Conservation (phyloP, 2,329 filamentous ascomycete genomes). For the Pestalotiopsis sp. region DNA sequence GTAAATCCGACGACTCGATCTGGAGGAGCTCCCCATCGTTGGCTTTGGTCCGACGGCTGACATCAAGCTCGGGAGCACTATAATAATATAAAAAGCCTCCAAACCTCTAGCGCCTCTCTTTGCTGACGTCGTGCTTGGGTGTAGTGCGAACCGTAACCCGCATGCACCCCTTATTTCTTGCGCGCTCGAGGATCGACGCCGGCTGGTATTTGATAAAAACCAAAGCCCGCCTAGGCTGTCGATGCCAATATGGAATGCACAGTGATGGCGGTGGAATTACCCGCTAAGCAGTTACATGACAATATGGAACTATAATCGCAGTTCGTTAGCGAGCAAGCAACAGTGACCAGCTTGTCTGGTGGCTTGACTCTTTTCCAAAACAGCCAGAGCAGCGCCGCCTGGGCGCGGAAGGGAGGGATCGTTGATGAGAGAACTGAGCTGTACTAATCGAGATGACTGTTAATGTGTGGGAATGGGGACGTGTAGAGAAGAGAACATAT, state of each 20-base stretch:
- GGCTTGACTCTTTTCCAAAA: no score
- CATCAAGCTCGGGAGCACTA: background rate
- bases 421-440: background rate
- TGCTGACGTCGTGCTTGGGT: background rate
- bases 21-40: background rate
- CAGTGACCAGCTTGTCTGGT: no score
- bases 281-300: background rate
- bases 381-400: no score
- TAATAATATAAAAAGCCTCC: background rate
- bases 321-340: no score
- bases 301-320: no score
- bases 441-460: background rate
- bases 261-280: background rate
- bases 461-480: background rate
- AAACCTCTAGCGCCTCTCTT: background rate
- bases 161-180: background rate
- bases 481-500: background rate
- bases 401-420: no score
- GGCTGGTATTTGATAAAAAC: background rate
- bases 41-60: background rate
- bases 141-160: background rate
- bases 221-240: background rate
- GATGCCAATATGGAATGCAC: background rate
- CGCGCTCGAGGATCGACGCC: background rate
- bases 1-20: no score